Evolutionary conservation across 208 protist genomes (phyloP).

Genomic region (Crithidia sp.): DNA sequence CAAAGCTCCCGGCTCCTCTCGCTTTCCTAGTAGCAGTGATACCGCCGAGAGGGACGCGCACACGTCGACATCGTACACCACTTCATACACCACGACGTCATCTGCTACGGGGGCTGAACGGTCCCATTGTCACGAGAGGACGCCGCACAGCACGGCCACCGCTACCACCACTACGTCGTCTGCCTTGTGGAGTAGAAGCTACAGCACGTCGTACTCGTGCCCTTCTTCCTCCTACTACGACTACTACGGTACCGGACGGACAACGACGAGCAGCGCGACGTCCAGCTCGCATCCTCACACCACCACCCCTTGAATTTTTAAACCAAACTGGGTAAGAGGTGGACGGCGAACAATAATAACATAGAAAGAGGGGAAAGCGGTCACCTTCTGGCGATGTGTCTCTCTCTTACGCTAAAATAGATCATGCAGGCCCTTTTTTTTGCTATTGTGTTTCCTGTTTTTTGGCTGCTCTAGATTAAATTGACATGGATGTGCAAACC

Average conservation of each 20-base stretch:
- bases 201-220: conserved; percentile 1
- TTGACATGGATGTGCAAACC: no score
- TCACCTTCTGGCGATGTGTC: no score
- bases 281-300: not conserved
- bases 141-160: not conserved
- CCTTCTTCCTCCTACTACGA: conserved; percentile 12
- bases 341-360: no score
- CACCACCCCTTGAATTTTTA: not conserved
- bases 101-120: no score
- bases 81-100: not conserved
- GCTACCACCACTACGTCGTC: not conserved
- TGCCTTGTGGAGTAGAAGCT: not conserved
- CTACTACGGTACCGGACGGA: conserved; percentile 16
- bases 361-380: no score
- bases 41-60: not conserved
- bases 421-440: no score
- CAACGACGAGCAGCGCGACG: not conserved
- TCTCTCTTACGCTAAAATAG: no score
- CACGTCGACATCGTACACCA: conserved; percentile 13
- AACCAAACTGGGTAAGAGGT: no score
- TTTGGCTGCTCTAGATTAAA: no score
- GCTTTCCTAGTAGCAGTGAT: not conserved
- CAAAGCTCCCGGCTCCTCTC: not conserved
- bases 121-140: not conserved
- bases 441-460: no score